Conservation (phyloP, 805 yeast species). For the Nakazawaea siamensis region DNA sequence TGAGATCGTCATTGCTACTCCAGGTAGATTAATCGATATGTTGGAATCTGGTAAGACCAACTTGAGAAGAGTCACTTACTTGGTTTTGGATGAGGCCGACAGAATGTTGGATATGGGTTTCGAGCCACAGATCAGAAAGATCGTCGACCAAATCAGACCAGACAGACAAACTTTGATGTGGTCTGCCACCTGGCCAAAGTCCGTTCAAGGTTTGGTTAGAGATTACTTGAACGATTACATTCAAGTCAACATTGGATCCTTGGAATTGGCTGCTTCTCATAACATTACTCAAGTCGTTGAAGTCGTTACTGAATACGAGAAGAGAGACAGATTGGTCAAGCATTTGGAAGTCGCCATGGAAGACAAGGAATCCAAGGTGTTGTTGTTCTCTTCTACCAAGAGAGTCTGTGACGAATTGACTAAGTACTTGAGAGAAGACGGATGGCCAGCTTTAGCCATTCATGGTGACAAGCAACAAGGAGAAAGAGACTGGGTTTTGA, state of each 20-base stretch:
- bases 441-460: conserved; percentile 98
- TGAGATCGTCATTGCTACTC: conserved; percentile 95
- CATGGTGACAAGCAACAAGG: conserved; percentile 98
- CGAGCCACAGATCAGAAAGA: conserved; percentile 98
- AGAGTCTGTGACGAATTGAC: conserved; percentile 97
- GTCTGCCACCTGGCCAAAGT: conserved; percentile 99
- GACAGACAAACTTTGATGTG: conserved; percentile 99
- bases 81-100: conserved; percentile 98
- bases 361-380: conserved; percentile 64
- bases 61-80: conserved; percentile 90
- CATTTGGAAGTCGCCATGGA: conserved; percentile 77
- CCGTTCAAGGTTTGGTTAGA: conserved; percentile 85
- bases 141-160: conserved; percentile 93
- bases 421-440: conserved; percentile 84
- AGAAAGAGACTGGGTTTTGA: conserved; percentile 98
- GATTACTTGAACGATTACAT: conserved; percentile 90
- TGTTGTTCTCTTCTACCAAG: conserved; percentile 93
- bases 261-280: conserved; percentile 94
- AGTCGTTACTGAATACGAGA: conserved; percentile 85
- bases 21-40: conserved; percentile 98
- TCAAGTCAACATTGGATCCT: conserved; percentile 94
- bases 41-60: conserved; percentile 92
- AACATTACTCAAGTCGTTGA: conserved; percentile 91
- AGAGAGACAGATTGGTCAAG: conserved; percentile 82
- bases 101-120: conserved; percentile 99